Base-by-base conservation (phyloP, 352 stramenopile species). In the Phytopythium cucurbitacearum region DNA sequence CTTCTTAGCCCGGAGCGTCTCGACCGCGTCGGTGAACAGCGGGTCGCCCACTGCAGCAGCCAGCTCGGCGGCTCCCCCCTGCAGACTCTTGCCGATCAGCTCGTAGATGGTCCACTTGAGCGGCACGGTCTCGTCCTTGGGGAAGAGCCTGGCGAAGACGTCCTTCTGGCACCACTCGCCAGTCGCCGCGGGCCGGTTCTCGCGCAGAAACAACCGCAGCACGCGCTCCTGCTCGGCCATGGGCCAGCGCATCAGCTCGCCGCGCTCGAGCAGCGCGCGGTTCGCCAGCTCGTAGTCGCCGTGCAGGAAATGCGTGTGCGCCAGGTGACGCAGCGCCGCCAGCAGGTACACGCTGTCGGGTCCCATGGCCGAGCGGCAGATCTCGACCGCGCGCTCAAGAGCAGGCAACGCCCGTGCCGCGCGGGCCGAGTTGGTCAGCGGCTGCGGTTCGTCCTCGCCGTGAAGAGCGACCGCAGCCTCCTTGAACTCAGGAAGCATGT, bases 21-120 rank as follows among this genome's bases (percentile, higher is more conserved):
- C 76, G 32, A 87, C 67, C 0, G 73, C 61, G 40, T 74, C 54
- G 8, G 69, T 71, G 60, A 88, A 91, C 53, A 85, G 60, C 35
- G 76, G 80, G 51, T 91, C 80, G 32, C 72, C 52, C 50, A 83
- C 61, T 2, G 51, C 60, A 13, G 69, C 66, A 5, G 67, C 65
- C 42, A 90, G 45, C 28, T 67, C 38, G 35, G 66, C 57, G 0
- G 64, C 43, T 37, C 77, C 77, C 34, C 73, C 57, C 40, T 61
- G 64, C n/a, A 91, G 53, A 40, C 70, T 69, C 40, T 59, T 73
- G 42, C 67, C 67, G 40, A 91, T 76, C 7, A 87, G 64, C 56
- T 88, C 77, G 60, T 91, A 91, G 44, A 89, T 57, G 44, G 63
- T 73, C 75, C 75, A 89, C 63, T 89, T 89, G 35, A 89, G 60